phyloP scores from a whole-genome alignment of 768 basidiomycete genomes.

The Lentinula guzmanii region DNA sequence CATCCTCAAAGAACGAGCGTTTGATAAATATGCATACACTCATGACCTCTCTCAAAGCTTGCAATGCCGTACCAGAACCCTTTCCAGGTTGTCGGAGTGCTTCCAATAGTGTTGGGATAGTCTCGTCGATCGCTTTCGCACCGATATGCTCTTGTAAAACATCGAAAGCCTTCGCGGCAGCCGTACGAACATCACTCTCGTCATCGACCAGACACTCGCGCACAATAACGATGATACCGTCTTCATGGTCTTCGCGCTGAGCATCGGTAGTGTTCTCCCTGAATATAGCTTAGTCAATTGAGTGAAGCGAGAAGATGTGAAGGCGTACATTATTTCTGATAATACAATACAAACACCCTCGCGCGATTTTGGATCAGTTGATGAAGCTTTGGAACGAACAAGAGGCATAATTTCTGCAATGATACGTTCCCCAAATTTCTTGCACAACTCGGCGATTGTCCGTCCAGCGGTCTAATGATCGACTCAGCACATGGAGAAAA shows the following conservation, averaged over 20 bases:
- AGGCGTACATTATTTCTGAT: conserved; percentile 77
- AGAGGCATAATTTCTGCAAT: conserved; percentile 79
- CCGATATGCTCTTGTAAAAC: conserved; percentile 90
- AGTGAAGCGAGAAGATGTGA: background rate
- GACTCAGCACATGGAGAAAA: conserved; percentile 2
- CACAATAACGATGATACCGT: conserved; percentile 81
- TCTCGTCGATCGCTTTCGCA: conserved; percentile 89
- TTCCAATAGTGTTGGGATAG: conserved; percentile 90
- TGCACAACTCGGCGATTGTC: conserved; percentile 83
- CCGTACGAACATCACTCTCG: conserved; percentile 76
- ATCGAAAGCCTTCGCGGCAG: conserved; percentile 87
- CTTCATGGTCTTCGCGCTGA: conserved; percentile 84
- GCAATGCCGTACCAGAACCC: conserved; percentile 90
- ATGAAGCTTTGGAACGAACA: conserved; percentile 59
- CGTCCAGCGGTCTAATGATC: conserved; percentile 73
- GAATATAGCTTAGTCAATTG: conserved; percentile 7
- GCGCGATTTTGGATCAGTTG: conserved; percentile 56
- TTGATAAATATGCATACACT: conserved; percentile 36
- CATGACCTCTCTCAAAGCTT: conserved; percentile 93
- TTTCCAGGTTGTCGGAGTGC: conserved; percentile 91
- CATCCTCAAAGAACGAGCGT: background rate
- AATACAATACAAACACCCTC: conserved; percentile 88
- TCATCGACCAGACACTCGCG: conserved; percentile 84
- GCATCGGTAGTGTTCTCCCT: conserved; percentile 81
- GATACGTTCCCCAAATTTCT: conserved; percentile 93